Percentiles rank a stretch among this genome's conserved stretches.
phyloP scores from a whole-genome alignment of 257 asterid genomes.

The Euphrasia confusa region DNA sequence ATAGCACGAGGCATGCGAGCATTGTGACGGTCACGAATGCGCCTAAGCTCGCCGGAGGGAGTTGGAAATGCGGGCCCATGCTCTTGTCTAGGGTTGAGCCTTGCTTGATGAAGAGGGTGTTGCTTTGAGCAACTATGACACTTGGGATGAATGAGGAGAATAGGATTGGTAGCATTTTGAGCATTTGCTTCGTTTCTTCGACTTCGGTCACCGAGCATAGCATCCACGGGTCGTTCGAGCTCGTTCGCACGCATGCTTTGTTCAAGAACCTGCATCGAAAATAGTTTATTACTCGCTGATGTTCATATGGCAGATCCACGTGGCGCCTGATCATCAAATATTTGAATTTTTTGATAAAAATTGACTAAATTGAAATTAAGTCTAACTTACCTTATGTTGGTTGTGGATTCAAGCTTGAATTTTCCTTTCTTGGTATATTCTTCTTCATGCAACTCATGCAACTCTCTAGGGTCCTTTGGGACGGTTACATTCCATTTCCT shows the following conservation, averaged over 20 bases:
- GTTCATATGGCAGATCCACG: too few relatives aligned
- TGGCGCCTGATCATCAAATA: too few relatives aligned
- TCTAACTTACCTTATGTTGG: slow-evolving; percentile 30
- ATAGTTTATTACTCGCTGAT: too few relatives aligned
- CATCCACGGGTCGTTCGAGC: slow-evolving; percentile 35
- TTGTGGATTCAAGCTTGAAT: slow-evolving; percentile 26
- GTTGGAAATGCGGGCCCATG: slow-evolving; percentile 25
- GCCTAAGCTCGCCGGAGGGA: slow-evolving; percentile 43
- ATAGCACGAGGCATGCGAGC: slow-evolving; percentile 30
- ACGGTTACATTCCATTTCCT: slow-evolving; percentile 37
- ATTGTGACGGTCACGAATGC: slow-evolving; percentile 37
- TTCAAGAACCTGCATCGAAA: slow-evolving; percentile 27
- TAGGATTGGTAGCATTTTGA: slow-evolving; percentile 35
- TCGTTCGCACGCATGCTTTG: slow-evolving; percentile 32
- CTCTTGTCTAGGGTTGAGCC: slow-evolving; percentile 33
- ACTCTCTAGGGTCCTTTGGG: slow-evolving; percentile 24
- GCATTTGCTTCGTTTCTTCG: slow-evolving; percentile 43
- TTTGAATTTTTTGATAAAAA: too few relatives aligned
- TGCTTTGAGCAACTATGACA: slow-evolving; percentile 35
- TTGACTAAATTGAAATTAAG: too few relatives aligned
- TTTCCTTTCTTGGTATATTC: slow-evolving; percentile 22
- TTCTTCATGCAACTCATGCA: slow-evolving; percentile 23
- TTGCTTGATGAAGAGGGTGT: slow-evolving; percentile 39
- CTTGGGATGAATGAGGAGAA: slow-evolving; percentile 36
- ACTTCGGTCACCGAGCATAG: slow-evolving; percentile 39